phyloP scores from a whole-genome alignment of 1,284 basidiomycete genomes.

The Leccinum pachyderme region DNA sequence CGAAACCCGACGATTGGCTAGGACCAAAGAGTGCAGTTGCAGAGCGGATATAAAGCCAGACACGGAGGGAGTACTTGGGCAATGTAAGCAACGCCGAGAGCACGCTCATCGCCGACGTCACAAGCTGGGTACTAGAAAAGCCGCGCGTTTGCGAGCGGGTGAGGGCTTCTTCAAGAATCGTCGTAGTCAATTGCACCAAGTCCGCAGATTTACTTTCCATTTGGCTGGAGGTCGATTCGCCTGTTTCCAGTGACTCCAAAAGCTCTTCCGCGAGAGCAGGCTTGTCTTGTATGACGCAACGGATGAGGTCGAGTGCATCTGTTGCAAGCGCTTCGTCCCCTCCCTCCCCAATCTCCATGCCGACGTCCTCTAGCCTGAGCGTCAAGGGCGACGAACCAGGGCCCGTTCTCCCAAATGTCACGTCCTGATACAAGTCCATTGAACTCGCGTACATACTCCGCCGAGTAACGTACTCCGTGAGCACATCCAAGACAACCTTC shows the following conservation, averaged over 20 bases:
- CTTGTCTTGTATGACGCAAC: slow-evolving; percentile 71
- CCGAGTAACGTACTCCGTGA: slow-evolving; percentile 70
- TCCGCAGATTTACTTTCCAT: slow-evolving; percentile 38
- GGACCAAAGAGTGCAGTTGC: slow-evolving; percentile 75
- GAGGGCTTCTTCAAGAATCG: slow-evolving; percentile 81
- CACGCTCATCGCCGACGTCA: slow-evolving; percentile 77
- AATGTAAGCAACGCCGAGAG: slow-evolving; percentile 76
- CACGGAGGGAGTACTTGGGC: slow-evolving; percentile 70
- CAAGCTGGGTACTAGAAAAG: slow-evolving; percentile 59
- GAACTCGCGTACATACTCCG: slow-evolving; percentile 43
- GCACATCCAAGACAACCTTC: slow-evolving; percentile 75
- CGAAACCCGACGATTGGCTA: slow-evolving; percentile 48
- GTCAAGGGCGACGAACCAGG: slow-evolving; percentile 41
- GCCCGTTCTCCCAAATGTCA: slow-evolving; percentile 47
- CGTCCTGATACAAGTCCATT: slow-evolving; percentile 46
- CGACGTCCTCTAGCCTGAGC: slow-evolving; percentile 63
- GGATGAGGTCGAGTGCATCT: slow-evolving; percentile 76
- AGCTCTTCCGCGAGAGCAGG: slow-evolving; percentile 61
- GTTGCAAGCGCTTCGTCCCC: slow-evolving; percentile 64
- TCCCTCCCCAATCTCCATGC: slow-evolving; percentile 57
- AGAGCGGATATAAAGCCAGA: slow-evolving; percentile 85
- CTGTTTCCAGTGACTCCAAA: slow-evolving; percentile 61
- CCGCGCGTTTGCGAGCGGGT: slow-evolving; percentile 49
- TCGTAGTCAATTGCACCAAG: slow-evolving; percentile 76
- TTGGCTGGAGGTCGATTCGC: slow-evolving; percentile 13